Base-by-base conservation (phyloP, 163 green algal genomes). In the Volvox carteri region DNA sequence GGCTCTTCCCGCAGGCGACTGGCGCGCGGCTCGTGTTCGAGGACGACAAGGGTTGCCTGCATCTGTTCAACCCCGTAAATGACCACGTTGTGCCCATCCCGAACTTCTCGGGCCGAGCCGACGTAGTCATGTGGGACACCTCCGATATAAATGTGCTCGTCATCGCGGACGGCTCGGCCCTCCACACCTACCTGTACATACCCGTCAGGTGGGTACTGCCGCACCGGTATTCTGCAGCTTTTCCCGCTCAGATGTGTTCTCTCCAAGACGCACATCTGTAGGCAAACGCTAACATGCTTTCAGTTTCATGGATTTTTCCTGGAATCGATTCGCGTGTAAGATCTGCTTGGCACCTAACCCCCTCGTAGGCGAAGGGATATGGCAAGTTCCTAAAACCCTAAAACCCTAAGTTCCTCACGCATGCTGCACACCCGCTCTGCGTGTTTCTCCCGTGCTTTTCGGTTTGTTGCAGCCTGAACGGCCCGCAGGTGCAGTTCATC, bases 11-110 rank as follows among this genome's bases (percentile, higher is more conserved):
- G 25, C 95, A 96, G 86, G 89, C 92, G 11, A 54, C 58, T 0
- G 95, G 95, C n/a, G 92, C 93, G 11, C 90, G 93, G n/a, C 50
- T 95, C 68, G 83, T 96, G 42, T 95, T 97, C 74, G 91, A 94
- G 78, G 95, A 97, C 83, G 90, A 88, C 5, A 62, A 73, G 3
- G 52, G 86, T 56, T 54, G 84, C 30, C 74, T 94, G 19, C 90
- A 90, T 44, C 74, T 98, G 33, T 96, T 94, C 90, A 96, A 95
- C 87, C 92, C 95, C 6, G 79, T 95, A 23, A 95, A 93, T 46
- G 95, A 96, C 75, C 87, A 95, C 67, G 86, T 95, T 42, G 41
- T 92, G 67, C 28, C 60, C 14, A 41, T 93, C 14, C 93, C 90
- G 35, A 67, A 72, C 62, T 86, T 93, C 54, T 78, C 6, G 4